phyloP scores from a whole-genome alignment of 179 eudicot genomes.

The Silene noctiflora region DNA sequence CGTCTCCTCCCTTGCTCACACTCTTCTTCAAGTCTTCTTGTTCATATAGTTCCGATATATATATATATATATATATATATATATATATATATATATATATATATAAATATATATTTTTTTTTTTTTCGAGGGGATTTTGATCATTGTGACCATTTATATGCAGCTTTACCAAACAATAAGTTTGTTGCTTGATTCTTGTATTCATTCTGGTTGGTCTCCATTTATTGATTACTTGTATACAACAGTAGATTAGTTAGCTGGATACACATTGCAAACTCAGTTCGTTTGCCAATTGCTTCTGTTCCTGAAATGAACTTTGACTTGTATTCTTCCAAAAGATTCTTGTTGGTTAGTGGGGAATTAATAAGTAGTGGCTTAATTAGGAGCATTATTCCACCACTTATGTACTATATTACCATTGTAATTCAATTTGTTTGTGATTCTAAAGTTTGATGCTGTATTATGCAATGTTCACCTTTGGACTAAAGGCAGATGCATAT shows the following conservation, averaged over 20 bases:
- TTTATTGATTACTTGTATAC: background rate
- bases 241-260: background rate
- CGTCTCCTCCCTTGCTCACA: constrained; percentile 7
- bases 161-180: constrained; percentile 17
- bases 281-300: background rate
- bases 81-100: no score
- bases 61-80: no score
- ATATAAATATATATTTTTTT: no score
- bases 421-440: background rate
- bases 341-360: background rate
- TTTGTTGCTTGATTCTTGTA: constrained; percentile 16
- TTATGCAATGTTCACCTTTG: background rate
- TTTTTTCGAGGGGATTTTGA: constrained; percentile 4
- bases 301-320: background rate
- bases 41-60: constrained; percentile 19
- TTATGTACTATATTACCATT: background rate
- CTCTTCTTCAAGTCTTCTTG: constrained; percentile 16
- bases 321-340: background rate
- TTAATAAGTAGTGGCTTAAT: background rate
- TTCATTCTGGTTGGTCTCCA: constrained; percentile 12
- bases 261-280: background rate
- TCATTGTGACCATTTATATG: constrained; percentile 6
- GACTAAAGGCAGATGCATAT: background rate
- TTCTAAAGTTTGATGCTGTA: background rate
- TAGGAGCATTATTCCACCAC: background rate